Evolutionary conservation across 2,329 filamentous ascomycete genomes (phyloP).

Genomic region (Endocalyx cinctus): DNA sequence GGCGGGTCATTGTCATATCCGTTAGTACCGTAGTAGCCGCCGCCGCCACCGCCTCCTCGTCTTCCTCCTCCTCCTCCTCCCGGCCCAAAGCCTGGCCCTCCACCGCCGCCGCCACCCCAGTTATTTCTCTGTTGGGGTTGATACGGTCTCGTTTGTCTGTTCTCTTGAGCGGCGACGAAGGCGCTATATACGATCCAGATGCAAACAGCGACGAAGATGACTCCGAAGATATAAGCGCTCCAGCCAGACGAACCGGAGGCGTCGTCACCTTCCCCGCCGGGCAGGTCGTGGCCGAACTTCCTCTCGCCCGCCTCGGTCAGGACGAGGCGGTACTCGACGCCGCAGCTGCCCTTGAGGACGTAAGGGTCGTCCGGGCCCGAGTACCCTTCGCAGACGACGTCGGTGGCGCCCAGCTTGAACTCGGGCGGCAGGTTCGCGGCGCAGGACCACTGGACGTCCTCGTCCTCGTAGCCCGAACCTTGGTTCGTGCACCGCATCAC

Average conservation of each 20-base stretch:
- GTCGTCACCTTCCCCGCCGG: conserved; percentile 23
- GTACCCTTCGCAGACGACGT: conserved; percentile 93
- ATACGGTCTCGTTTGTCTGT: conserved; percentile 5
- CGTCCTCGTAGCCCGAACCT: conserved; percentile 69
- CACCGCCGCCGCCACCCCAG: conserved; percentile 34
- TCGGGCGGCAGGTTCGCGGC: conserved; percentile 56
- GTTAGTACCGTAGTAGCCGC: conserved; percentile 22
- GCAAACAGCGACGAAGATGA: conserved; percentile 57
- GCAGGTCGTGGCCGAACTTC: conserved; percentile 56
- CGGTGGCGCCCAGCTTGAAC: conserved; percentile 72
- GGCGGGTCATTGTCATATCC: conserved; percentile 41
- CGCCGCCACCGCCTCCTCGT: conserved; percentile 34
- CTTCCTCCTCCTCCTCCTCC: conserved; percentile 20
- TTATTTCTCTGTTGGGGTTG: conserved; percentile 20
- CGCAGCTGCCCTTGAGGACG: conserved; percentile 88
- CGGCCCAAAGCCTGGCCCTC: conserved; percentile 37
- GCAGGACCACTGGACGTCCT: conserved; percentile 92
- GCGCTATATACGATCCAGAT: conserved; percentile 59
- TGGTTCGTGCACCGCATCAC: conserved; percentile 87
- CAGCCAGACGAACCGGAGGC: conserved; percentile 23
- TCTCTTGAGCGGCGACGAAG: conserved; percentile 25
- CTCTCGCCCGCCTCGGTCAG: conserved; percentile 73
- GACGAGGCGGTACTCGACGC: conserved; percentile 78
- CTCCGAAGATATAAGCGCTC: conserved; percentile 49
- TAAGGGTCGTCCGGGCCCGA: conserved; percentile 70